Evolutionary conservation across 2,329 filamentous ascomycete species (phyloP), one percentile per base, ranked within the genome.

Genomic region (Dactylellina haptotyla): DNA sequence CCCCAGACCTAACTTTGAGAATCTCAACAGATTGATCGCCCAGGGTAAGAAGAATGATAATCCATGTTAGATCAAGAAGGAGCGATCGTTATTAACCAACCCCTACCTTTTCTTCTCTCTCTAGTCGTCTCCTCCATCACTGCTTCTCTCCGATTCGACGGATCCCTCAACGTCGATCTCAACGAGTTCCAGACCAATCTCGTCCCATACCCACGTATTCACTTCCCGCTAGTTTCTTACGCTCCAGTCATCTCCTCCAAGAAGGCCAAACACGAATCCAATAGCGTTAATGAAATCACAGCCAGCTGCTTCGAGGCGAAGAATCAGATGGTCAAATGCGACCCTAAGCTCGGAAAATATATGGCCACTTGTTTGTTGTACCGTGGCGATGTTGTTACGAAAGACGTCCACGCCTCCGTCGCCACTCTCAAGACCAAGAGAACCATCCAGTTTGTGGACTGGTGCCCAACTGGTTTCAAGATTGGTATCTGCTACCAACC

Each of bases 141-240:
- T 78, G 93, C 94, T 77, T 98, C 94, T 78, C 93, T 99, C 80
- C 93, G 94, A 82, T 99, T 98, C 84, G 94, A 98, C 81, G 94
- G 94, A 78, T 97, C 95, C 78, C 91, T 99, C 79, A 99, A 99
- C 85, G 95, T 99, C 85, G 94, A 99, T 83, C 85, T 99, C 78
- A 97, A 97, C 87, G 94, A 99, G 87, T 99, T 99, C 91, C 94
- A 99, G 88, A 99, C 94, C 84, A 99, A 99, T 87, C 85, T 99
- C 84, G 94, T 99, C 76, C 94, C 94, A 75, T 99, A 98, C 85
- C 94, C 94, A 77, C 93, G 94, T 85, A 99, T 99, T 81, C 94
- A 99, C 86, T 99, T 97, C 90, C 94, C 94, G 82, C 90, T 99
- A 79, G 93, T 98, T 80, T 93, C 93, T 77, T 99, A 98, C 82